Evolutionary conservation across 768 basidiomycete genomes (phyloP), one percentile per base, ranked within the genome.

Genomic region (Mycena haematopus): DNA sequence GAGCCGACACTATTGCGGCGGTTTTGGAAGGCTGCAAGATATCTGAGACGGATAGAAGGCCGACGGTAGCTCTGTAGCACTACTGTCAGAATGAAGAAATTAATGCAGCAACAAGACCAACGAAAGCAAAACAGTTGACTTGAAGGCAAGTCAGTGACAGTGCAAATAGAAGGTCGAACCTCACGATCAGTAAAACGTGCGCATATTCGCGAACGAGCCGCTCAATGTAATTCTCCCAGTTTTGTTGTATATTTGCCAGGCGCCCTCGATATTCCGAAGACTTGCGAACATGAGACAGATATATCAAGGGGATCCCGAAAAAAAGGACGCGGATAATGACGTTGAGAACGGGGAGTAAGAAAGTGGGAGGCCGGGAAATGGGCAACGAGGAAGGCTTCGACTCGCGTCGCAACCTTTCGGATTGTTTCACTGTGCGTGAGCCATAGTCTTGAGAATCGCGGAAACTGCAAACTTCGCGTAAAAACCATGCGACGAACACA

Each of bases 91-190:
- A 56, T 38, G 31, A n/a, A 56, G 25, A 31, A 50, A 9, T 35
- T 19, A 9, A 21, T 6, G 25, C 29, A 29, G 21, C 35, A 47
- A 6, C 40, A 70, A 70, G 27, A 75, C 82, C 56, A 65, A 83
- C 83, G 83, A 83, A 53, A 85, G 79, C 21, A 85, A 70, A 31
- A 86, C 83, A 10, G 84, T 85, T 11, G 83, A 78, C 83, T 86
- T 7, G 46, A 14, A 22, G 50, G 27, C 0, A 49, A 19, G 52
- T 54, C 21, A 52, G 24, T 61, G 45, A 44, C n/a, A 29, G 21
- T 24, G 40, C 11, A 14, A 14, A n/a, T n/a, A 46, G 47, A 29
- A 44, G 38, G 11, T 11, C 52, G 29, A 49, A 54, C 72, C 83
- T 75, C 63, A 85, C 85, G 36, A 86, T 80, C 8, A 86, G 76